Percentiles rank a stretch among this genome's conserved stretches.
Conservation (phyloP, 257 asterid genomes). For the Solanum lycopersicoides region DNA sequence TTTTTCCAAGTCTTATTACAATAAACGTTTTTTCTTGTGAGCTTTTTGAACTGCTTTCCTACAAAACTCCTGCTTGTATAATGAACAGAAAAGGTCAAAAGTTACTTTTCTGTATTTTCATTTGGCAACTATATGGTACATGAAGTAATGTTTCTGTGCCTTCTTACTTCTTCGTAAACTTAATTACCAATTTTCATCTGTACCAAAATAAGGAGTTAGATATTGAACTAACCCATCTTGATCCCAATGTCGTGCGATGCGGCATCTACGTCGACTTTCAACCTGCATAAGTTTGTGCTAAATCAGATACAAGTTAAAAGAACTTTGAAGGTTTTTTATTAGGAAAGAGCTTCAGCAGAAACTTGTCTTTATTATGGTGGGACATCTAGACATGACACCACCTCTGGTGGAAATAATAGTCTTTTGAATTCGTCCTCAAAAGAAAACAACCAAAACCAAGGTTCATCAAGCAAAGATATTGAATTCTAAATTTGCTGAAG, state of each 20-base stretch:
- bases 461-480: neutral
- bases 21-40: neutral
- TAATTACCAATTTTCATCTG: neutral
- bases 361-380: neutral
- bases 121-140: neutral
- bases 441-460: neutral
- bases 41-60: neutral
- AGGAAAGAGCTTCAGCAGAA: neutral
- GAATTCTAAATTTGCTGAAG: neutral
- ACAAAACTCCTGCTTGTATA: neutral
- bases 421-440: neutral
- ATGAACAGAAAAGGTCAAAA: neutral
- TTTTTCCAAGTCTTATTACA: neutral
- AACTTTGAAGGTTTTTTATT: neutral
- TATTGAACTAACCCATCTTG: slow-evolving; percentile 78
- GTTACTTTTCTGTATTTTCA: neutral
- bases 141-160: neutral
- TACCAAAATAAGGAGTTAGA: neutral
- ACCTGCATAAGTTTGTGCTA: slow-evolving; percentile 40
- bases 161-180: neutral
- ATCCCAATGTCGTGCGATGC: slow-evolving; percentile 66
- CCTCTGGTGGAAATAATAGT: neutral
- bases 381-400: neutral
- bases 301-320: neutral
- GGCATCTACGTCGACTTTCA: slow-evolving; percentile 92